Evolutionary conservation across 139 green algal species (phyloP), one percentile per base, ranked within the genome.

Genomic region (Raphidocelis subcapitata): DNA sequence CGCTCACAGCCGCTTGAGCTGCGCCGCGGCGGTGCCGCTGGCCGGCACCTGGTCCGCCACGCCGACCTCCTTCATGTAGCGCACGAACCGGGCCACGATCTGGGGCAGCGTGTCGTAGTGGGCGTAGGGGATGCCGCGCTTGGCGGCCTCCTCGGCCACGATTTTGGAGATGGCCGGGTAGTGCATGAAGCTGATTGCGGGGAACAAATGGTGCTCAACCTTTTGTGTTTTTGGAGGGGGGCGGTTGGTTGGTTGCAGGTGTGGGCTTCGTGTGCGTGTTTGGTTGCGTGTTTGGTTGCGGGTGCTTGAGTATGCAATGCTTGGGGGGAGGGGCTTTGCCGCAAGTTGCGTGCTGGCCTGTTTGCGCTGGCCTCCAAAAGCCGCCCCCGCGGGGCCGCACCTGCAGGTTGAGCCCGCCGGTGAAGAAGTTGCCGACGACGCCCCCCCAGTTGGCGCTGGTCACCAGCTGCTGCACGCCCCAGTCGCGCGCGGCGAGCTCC

Each of bases 151-250:
- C 49, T 95, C 85, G 54, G 62, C 57, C 20, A 96, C 91, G 44
- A 96, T 94, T 2, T 78, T 83, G 29, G 80, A 57, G 54, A 94
- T 96, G 79, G 89, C 87, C 20, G 89, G 89, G 78, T 94, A 94
- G 78, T 94, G 89, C 73, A 87, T 87, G 83, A 92, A 92, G 49
- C 75, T 88, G 67, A 94, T 87, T 59, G 83, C 83, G 28, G 89
- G 89, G 81, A 94, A 94, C 49, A 96, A 72, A 78, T 94, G 87
- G 79, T 95, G 88, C 81, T 93, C 89, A 60, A 93, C 88, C 83
- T 93, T n/a, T n/a, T n/a, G n/a, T n/a, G n/a, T n/a, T n/a, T n/a
- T n/a, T n/a, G n/a, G n/a, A n/a, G n/a, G 84, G 28, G 31, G 49
- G 35, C 29, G 32, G 14, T 49, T 16, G 55, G 55, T n/a, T n/a